Evolutionary conservation across 441 rosid species (phyloP), one percentile per base, ranked within the genome.

Genomic region (Isatis lusitanica): DNA sequence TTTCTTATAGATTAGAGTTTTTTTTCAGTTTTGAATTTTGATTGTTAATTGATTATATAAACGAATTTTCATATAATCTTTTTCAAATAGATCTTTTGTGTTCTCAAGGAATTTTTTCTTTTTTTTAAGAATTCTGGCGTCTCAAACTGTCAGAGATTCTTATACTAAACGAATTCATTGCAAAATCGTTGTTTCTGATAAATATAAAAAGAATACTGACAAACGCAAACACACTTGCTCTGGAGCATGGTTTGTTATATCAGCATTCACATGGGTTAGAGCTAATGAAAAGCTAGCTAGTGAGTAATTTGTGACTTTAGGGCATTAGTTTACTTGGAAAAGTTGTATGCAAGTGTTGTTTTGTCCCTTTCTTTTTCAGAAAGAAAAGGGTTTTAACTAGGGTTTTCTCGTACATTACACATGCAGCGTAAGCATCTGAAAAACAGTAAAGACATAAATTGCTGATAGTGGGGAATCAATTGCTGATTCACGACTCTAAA

Each of bases 391-490:
- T 39, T 48, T 58, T 7, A 76, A 65, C 12, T 71, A 71, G 68
- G 74, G 58, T 42, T 76, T 64, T 60, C 40, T 70, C 6, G 43
- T 76, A 76, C 73, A 63, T 30, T 57, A 51, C 15, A 24, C 64
- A n/a, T n/a, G n/a, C n/a, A 66, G 76, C 73, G 39, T 71, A 42
- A 77, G 80, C 73, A 77, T 71, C 76, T 71, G 73, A 71, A 26
- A 62, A 70, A 76, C 70, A 53, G 43, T 52, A 17, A 46, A 61
- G 69, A 61, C 16, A 53, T 39, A 43, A 11, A n/a, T n/a, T n/a
- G n/a, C n/a, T 59, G 42, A 50, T 71, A 77, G 80, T 71, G 80
- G 80, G 69, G 76, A 77, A 77, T 77, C 76, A 73, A 65, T 47
- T 71, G 80, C 76, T 77, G 76, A 77, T 77, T 71, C 72, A 76